Percentiles rank a stretch among this genome's conserved stretches.
phyloP scores from a whole-genome alignment of 345 rosid genomes.

The Rhizophora apiculata region DNA sequence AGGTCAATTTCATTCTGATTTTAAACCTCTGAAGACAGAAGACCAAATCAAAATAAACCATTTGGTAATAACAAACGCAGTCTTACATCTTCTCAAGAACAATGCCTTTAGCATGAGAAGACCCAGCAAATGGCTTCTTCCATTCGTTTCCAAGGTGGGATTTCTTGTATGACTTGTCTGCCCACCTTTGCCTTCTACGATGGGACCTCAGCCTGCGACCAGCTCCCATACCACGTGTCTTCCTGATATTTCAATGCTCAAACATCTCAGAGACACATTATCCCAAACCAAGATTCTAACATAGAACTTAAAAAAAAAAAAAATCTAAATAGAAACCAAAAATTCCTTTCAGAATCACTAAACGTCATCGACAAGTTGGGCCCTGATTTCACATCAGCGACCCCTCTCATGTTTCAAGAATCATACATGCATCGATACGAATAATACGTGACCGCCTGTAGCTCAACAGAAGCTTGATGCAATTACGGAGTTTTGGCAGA shows the following conservation, averaged over 20 bases:
- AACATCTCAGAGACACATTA: no score
- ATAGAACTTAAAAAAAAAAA: no score
- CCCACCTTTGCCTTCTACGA: constrained; percentile 79
- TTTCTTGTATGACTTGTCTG: constrained; percentile 75
- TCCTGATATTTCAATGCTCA: constrained; percentile 20
- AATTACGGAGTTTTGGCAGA: no score
- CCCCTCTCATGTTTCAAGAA: no score
- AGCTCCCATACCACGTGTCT: constrained; percentile 70
- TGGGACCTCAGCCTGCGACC: constrained; percentile 73
- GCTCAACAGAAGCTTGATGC: no score
- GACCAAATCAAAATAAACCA: neutral
- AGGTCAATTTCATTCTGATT: neutral
- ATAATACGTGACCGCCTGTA: no score
- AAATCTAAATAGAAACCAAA: no score
- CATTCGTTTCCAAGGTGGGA: constrained; percentile 78
- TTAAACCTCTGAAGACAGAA: neutral
- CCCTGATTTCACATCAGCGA: no score
- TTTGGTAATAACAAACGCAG: neutral
- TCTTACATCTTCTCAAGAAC: constrained; percentile 59
- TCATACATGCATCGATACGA: no score
- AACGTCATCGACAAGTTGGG: no score
- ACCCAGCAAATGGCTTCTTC: constrained; percentile 70
- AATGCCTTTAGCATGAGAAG: constrained; percentile 61
- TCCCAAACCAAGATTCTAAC: no score
- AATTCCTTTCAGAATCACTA: no score